Evolutionary conservation across 1,139 yeast genomes (phyloP).

Genomic region (Cylindricascospora bacillispora): DNA sequence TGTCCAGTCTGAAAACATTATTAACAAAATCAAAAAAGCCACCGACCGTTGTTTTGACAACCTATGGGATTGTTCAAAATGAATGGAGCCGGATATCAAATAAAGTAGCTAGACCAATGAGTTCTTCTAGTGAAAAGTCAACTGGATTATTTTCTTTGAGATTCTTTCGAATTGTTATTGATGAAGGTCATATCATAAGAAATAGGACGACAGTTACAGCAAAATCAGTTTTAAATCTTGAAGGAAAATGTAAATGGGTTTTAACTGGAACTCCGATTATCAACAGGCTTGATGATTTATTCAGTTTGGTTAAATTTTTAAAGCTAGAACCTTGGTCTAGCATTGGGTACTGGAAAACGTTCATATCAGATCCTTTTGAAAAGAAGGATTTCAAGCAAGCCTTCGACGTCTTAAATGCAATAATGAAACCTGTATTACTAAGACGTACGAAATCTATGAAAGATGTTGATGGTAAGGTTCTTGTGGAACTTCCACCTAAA

Average conservation of each 20-base stretch:
- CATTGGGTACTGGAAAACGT: constrained; percentile 79
- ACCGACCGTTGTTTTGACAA: constrained; percentile 71
- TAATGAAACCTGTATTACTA: constrained; percentile 69
- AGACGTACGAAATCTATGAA: constrained; percentile 84
- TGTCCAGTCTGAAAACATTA: constrained; percentile 32
- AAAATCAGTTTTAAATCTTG: constrained; percentile 57
- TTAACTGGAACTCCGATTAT: constrained; percentile 93
- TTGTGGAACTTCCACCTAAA: constrained; percentile 70
- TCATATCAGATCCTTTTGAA: constrained; percentile 77
- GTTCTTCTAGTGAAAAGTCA: constrained; percentile 7
- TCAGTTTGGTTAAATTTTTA: constrained; percentile 61
- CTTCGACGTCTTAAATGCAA: constrained; percentile 69
- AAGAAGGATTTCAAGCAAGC: constrained; percentile 58
- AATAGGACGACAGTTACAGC: constrained; percentile 74
- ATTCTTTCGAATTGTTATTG: constrained; percentile 70
- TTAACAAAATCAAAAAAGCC: constrained; percentile 27
- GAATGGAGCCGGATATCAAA: constrained; percentile 38
- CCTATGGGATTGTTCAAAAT: constrained; percentile 76
- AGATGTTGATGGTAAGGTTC: constrained; percentile 55
- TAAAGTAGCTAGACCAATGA: constrained; percentile 2
- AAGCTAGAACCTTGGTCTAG: constrained; percentile 83
- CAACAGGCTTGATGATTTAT: constrained; percentile 77
- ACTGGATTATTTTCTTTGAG: constrained; percentile 59
- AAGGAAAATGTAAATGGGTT: constrained; percentile 65
- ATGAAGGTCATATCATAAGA: constrained; percentile 87